phyloP scores from a whole-genome alignment of 176 grass and related monocot species.

The Chloris gayana region DNA sequence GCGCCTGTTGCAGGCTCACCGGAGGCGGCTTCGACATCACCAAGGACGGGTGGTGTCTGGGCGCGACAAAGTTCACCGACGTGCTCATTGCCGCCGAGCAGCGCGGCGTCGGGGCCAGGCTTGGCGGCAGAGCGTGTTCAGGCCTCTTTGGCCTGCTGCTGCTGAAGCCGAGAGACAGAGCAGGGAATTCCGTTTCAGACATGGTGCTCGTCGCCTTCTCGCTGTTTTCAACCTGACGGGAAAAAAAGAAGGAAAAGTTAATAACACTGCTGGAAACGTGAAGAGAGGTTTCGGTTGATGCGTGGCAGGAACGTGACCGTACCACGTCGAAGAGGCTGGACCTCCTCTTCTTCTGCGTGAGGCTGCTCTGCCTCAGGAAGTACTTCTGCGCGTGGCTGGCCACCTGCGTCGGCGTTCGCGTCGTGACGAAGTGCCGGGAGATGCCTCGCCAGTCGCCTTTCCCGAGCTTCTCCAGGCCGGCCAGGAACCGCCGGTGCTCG shows the following conservation, averaged over 20 bases:
- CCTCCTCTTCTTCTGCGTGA: slow-evolving; percentile 70
- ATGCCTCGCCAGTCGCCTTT: slow-evolving; percentile 96
- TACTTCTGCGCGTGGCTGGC: slow-evolving; percentile 97
- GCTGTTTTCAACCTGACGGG: slow-evolving; percentile 47
- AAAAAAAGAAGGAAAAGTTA: neutral
- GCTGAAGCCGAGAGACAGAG: slow-evolving; percentile 45
- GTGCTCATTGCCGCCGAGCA: slow-evolving; percentile 30
- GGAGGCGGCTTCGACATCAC: slow-evolving; percentile 17
- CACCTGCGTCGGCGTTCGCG: slow-evolving; percentile 87
- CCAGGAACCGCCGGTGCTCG: slow-evolving; percentile 77
- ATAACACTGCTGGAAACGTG: neutral
- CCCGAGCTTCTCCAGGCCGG: slow-evolving; percentile 77
- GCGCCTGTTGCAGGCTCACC: slow-evolving; percentile 34
- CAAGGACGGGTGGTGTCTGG: slow-evolving; percentile 33
- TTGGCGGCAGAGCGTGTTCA: slow-evolving; percentile 11
- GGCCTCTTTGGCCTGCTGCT: slow-evolving; percentile 1
- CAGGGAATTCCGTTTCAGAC: slow-evolving; percentile 39
- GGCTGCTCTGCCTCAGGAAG: slow-evolving; percentile 79
- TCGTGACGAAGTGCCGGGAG: slow-evolving; percentile 84
- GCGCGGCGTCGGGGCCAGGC: slow-evolving; percentile 44
- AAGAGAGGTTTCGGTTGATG: neutral
- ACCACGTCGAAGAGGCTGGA: slow-evolving; percentile 91
- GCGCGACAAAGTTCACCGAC: neutral
- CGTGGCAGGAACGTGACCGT: neutral
- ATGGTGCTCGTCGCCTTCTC: slow-evolving; percentile 27